A percentile compares a stretch with the other conserved stretches of the same genome.
Conservation (phyloP, 495 filamentous ascomycete genomes). For the Letharia lupina region DNA sequence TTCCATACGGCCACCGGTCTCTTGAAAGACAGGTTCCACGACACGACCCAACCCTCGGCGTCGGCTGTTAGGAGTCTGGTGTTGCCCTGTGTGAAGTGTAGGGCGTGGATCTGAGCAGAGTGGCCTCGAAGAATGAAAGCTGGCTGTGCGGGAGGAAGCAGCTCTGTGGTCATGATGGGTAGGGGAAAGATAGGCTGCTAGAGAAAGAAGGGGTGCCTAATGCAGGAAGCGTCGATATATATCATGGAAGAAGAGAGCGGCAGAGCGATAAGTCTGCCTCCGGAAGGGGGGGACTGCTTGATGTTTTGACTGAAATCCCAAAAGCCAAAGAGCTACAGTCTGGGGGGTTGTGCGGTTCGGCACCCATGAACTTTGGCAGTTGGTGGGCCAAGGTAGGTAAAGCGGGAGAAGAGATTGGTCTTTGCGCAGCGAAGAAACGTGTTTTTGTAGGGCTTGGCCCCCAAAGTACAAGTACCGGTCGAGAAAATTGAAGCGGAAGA, state of each 20-base stretch:
- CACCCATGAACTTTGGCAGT: neutral
- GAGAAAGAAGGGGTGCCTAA: neutral
- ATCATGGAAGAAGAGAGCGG: neutral
- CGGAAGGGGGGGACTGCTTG: neutral
- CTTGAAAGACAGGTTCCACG: constrained; percentile 79
- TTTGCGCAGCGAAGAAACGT: neutral
- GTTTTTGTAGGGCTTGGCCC: constrained; percentile 2
- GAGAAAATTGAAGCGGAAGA: neutral
- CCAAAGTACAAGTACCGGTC: neutral
- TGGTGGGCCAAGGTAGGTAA: neutral
- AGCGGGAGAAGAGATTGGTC: neutral
- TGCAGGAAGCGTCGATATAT: neutral
- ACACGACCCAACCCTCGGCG: constrained; percentile 77
- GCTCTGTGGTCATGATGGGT: constrained; percentile 16
- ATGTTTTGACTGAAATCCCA: neutral
- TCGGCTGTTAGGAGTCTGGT: constrained; percentile 77
- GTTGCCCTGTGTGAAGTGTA: constrained; percentile 64
- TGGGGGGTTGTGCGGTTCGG: neutral
- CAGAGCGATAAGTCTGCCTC: neutral
- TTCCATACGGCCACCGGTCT: constrained; percentile 80
- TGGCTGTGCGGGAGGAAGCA: constrained; percentile 57
- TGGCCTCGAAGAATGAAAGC: constrained; percentile 85
- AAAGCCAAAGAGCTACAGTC: neutral
- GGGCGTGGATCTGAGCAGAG: constrained; percentile 66
- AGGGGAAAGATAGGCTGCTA: neutral